Conservation (phyloP, 2,329 filamentous ascomycete species). For the Apiospora malaysiana region DNA sequence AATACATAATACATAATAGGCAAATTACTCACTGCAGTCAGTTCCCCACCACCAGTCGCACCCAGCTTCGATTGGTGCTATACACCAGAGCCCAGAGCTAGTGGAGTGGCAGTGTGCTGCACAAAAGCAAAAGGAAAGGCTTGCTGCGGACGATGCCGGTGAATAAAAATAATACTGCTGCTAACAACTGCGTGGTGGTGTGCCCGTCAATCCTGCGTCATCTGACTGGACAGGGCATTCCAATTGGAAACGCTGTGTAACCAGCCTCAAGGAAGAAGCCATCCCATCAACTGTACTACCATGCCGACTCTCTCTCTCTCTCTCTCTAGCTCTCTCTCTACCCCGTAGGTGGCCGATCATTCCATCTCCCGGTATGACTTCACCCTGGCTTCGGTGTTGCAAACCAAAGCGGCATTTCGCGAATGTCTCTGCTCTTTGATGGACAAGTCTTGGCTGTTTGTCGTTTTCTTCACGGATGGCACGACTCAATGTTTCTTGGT, state of each 20-base stretch:
- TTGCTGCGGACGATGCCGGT: constrained; percentile 10
- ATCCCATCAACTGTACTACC: not conserved
- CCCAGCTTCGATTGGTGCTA: not conserved
- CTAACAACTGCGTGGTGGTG: not conserved
- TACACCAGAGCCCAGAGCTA: not conserved
- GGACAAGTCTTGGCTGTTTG: not conserved
- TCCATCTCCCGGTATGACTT: not conserved
- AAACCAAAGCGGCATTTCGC: not conserved
- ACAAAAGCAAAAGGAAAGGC: constrained; percentile 1
- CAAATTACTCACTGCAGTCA: constrained; percentile 4
- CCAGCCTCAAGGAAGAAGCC: not conserved
- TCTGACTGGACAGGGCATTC: constrained; percentile 5
- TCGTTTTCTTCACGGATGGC: not conserved
- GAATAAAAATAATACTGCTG: constrained; percentile 16
- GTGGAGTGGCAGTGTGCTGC: constrained; percentile 1
- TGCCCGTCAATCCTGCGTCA: not conserved
- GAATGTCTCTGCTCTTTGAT: constrained; percentile 10
- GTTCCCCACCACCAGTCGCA: not conserved
- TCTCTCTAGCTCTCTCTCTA: not conserved
- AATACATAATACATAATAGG: constrained; percentile 5
- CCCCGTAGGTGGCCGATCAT: not conserved
- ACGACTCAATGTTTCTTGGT: not conserved
- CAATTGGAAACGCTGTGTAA: constrained; percentile 2
- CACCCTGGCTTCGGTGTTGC: not conserved
- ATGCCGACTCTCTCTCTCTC: not conserved